phyloP scores from a whole-genome alignment of 805 yeast species.

The Yamadazyma tumulicola region DNA sequence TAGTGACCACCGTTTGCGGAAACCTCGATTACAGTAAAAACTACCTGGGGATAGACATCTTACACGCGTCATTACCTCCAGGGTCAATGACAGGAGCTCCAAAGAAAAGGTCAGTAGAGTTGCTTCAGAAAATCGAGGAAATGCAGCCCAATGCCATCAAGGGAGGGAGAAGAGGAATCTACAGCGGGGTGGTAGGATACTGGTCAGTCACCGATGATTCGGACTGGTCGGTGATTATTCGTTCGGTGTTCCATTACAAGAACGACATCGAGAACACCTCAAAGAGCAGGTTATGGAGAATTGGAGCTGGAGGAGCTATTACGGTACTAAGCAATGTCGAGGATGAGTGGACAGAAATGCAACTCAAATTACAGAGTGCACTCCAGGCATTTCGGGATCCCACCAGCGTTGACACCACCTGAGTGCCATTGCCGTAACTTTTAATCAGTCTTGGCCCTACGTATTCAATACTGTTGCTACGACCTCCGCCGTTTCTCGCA shows the following conservation, averaged over 20 bases:
- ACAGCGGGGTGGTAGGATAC: constrained; percentile 94
- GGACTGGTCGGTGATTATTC: constrained; percentile 94
- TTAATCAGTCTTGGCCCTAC: too few relatives aligned
- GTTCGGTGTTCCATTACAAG: constrained; percentile 71
- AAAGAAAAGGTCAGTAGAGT: constrained; percentile 84
- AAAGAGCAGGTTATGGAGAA: constrained; percentile 53
- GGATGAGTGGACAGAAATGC: constrained; percentile 93
- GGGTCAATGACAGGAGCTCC: constrained; percentile 99
- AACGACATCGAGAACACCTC: constrained; percentile 38
- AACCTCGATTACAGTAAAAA: constrained; percentile 26
- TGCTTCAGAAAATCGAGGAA: constrained; percentile 59
- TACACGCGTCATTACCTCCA: constrained; percentile 83
- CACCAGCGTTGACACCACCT: constrained; percentile 10
- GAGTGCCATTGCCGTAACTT: neutral
- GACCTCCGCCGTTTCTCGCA: too few relatives aligned
- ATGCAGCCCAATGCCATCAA: constrained; percentile 27
- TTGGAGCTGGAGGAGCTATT: constrained; percentile 99
- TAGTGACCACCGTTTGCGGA: constrained; percentile 87
- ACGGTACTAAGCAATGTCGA: constrained; percentile 80
- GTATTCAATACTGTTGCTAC: too few relatives aligned
- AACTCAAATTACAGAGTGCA: constrained; percentile 73
- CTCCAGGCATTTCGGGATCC: constrained; percentile 75
- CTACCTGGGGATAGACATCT: constrained; percentile 72
- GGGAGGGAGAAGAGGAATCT: constrained; percentile 69
- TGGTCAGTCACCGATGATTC: constrained; percentile 86